Conservation (phyloP, 257 asterid genomes). For the Ajuga chamaepitys region DNA sequence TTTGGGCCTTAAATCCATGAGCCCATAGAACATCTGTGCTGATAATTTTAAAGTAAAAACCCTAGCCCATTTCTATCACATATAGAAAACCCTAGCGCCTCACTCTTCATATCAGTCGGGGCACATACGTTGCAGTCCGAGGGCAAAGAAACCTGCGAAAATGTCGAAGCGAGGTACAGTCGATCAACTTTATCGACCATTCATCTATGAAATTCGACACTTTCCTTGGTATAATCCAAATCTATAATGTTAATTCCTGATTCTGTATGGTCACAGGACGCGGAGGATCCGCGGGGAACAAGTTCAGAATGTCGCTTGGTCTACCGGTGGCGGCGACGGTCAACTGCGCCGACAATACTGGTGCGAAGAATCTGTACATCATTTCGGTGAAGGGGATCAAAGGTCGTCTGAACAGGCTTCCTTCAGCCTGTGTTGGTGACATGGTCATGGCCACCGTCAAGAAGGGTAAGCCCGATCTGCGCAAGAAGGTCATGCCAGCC, state of each 20-base stretch:
- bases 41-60: not conserved
- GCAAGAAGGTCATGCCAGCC: slow-evolving; percentile 74
- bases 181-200: not conserved
- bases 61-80: slow-evolving; percentile 23
- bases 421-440: slow-evolving; percentile 69
- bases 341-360: slow-evolving; percentile 61
- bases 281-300: slow-evolving; percentile 70
- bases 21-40: slow-evolving; percentile 1
- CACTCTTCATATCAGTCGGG: not conserved
- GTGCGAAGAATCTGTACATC: slow-evolving; percentile 60
- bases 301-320: slow-evolving; percentile 70
- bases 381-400: slow-evolving; percentile 65
- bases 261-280: slow-evolving; percentile 32
- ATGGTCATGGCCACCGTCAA: slow-evolving; percentile 77
- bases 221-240: too few relatives aligned
- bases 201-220: too few relatives aligned
- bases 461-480: slow-evolving; percentile 71
- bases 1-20: not conserved
- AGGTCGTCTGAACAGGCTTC: slow-evolving; percentile 61
- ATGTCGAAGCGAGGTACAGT: slow-evolving; percentile 66
- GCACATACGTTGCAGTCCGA: too few relatives aligned
- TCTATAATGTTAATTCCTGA: not conserved
- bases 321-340: slow-evolving; percentile 70
- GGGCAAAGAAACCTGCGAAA: too few relatives aligned
- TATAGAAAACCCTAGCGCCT: slow-evolving; percentile 24